Evolutionary conservation across 768 basidiomycete species (phyloP).

Genomic region (Leccinum broughii): DNA sequence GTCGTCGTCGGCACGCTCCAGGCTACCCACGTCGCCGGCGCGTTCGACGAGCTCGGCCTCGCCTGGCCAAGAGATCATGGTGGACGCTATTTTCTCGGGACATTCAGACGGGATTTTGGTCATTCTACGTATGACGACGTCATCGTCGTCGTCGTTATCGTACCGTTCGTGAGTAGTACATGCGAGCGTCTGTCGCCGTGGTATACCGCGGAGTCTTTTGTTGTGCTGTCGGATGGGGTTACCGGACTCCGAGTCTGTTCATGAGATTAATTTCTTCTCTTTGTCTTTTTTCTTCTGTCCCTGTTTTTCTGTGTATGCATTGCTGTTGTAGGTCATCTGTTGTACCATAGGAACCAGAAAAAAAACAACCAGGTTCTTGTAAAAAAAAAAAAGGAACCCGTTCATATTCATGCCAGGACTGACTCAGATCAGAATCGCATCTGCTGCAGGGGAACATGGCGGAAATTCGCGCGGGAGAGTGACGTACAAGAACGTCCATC

Average conservation of each 20-base stretch:
- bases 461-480: not conserved
- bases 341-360: constrained; percentile 2
- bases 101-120: constrained; percentile 85
- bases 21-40: constrained; percentile 7
- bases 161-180: not conserved
- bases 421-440: not conserved
- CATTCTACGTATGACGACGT: constrained; percentile 58
- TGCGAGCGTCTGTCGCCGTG: not conserved
- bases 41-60: constrained; percentile 1
- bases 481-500: constrained; percentile 5
- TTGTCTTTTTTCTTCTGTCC: not conserved
- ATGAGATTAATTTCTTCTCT: not conserved
- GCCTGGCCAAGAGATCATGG: constrained; percentile 43
- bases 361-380: not conserved
- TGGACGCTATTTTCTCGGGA: constrained; percentile 83
- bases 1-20: constrained; percentile 10
- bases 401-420: not conserved
- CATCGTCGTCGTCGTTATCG: constrained; percentile 1
- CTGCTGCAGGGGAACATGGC: not conserved
- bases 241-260: not conserved
- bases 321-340: not conserved
- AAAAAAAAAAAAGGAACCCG: not conserved
- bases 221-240: not conserved
- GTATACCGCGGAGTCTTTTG: not conserved
- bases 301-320: not conserved